Conservation (phyloP, 495 filamentous ascomycete genomes). For the Xylaria palmicola region DNA sequence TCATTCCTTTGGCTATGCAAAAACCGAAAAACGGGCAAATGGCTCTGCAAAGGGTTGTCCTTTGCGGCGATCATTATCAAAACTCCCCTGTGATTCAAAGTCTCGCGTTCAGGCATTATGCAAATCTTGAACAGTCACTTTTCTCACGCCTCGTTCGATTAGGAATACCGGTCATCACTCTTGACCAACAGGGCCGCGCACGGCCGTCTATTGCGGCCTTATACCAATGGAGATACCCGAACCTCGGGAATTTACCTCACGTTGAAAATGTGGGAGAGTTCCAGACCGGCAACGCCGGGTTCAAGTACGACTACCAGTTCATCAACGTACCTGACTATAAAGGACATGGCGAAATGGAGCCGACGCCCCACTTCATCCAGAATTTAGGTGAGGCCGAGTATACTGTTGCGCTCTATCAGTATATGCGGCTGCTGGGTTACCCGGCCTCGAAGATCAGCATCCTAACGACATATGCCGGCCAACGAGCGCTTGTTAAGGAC, state of each 20-base stretch:
- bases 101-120: conserved; percentile 92
- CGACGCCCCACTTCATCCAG: conserved; percentile 94
- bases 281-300: conserved; percentile 82
- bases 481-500: conserved; percentile 85
- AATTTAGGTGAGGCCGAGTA: conserved; percentile 98
- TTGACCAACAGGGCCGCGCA: conserved; percentile 91
- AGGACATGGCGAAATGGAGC: conserved; percentile 82
- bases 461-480: conserved; percentile 92
- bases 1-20: conserved; percentile 90
- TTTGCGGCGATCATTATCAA: conserved; percentile 94
- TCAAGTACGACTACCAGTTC: conserved; percentile 93
- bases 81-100: conserved; percentile 96
- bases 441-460: conserved; percentile 89
- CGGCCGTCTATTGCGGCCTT: conserved; percentile 82
- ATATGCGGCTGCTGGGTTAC: conserved; percentile 96
- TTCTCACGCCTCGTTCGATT: conserved; percentile 89
- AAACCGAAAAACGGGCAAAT: conserved; percentile 71
- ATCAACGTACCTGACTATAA: conserved; percentile 96
- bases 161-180: conserved; percentile 82
- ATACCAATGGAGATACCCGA: conserved; percentile 90
- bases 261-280: conserved; percentile 70
- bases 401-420: conserved; percentile 90
- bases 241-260: conserved; percentile 74
- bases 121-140: conserved; percentile 91
- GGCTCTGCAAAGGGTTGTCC: conserved; percentile 80